Base-by-base conservation (phyloP, 139 green algal species). In the Chlorella ohadii region DNA sequence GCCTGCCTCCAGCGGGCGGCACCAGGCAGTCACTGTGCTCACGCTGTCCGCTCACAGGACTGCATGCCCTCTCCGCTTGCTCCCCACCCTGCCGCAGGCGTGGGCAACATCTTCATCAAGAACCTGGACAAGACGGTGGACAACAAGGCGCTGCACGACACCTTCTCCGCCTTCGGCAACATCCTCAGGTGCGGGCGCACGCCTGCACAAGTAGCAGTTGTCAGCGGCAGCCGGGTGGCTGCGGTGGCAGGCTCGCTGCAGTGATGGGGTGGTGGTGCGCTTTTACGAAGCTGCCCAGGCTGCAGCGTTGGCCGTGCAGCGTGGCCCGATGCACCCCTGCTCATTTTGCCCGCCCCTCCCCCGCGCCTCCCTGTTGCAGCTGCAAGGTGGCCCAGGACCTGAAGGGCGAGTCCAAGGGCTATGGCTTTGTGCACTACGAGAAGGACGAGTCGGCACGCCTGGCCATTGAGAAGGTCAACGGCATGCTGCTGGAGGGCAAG, bases 31-130 rank as follows among this genome's bases (percentile, higher is more conserved):
- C n/a, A n/a, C n/a, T n/a, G n/a, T n/a, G n/a, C n/a, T n/a, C n/a
- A n/a, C n/a, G n/a, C n/a, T n/a, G n/a, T n/a, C n/a, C n/a, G n/a
- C n/a, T n/a, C n/a, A n/a, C n/a, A n/a, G n/a, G n/a, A n/a, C 25
- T n/a, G 59, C 59, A 33, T 33, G 4, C 5, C 33, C 44, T 13
- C 22, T 0, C 20, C 6, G 20, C 36, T 20, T 9, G 25, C 12
- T 1, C 36, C 17, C 19, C 88, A 86, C 74, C 92, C 91, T 86
- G 93, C 93, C 64, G 91, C 88, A 33, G 92, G 91, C 65, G 88
- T 96, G 55, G 95, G 95, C 75, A 98, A 98, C 89, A 97, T 98
- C 89, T 98, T 98, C 88, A 98, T 98, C 92, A 98, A 98, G 91
- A 98, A 98, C 91, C 91, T 99, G 81, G 94, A 98, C 89, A 94